phyloP scores from a whole-genome alignment of 805 yeast species.

The Zygosaccharomyces bisporus region DNA sequence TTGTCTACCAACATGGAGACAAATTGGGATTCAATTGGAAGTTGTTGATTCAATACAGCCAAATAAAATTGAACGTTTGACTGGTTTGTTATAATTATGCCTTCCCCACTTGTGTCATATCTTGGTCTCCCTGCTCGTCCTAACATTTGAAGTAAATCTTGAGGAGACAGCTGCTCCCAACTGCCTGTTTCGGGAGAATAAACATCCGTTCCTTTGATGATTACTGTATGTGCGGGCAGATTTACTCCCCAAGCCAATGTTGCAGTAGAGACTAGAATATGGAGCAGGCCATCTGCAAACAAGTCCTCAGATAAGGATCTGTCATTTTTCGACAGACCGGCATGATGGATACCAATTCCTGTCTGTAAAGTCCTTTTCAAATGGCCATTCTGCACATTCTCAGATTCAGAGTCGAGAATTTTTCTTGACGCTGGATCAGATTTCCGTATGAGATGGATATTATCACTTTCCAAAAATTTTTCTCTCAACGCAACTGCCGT shows the following conservation, averaged over 20 bases:
- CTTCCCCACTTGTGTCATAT: conserved; percentile 89
- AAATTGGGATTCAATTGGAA: conserved; percentile 89
- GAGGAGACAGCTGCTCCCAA: conserved; percentile 92
- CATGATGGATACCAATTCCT: conserved; percentile 91
- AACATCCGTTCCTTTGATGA: conserved; percentile 88
- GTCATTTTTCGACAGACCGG: conserved; percentile 73
- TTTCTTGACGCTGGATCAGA: conserved; percentile 54
- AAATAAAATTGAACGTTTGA: conserved; percentile 82
- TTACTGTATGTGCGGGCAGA: conserved; percentile 90
- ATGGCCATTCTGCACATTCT: conserved; percentile 48
- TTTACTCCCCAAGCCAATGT: conserved; percentile 98
- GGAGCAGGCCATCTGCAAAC: conserved; percentile 84
- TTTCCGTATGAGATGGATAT: conserved; percentile 43
- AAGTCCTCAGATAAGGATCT: conserved; percentile 77
- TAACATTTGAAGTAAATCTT: conserved; percentile 93
- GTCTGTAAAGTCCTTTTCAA: conserved; percentile 56
- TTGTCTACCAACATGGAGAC: conserved; percentile 66
- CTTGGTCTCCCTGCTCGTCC: conserved; percentile 98
- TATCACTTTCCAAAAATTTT: conserved; percentile 54
- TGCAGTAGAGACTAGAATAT: conserved; percentile 83
- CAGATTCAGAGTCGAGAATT: conserved; percentile 61
- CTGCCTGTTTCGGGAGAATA: conserved; percentile 86
- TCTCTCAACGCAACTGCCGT: conserved; percentile 75
- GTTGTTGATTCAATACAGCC: conserved; percentile 84
- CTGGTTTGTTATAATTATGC: conserved; percentile 85